These are phyloP conservation scores for Lasiodiplodia citricola DNA, from an alignment of 2,329 filamentous ascomycete genomes.

Conservation along the genomic window DNA sequence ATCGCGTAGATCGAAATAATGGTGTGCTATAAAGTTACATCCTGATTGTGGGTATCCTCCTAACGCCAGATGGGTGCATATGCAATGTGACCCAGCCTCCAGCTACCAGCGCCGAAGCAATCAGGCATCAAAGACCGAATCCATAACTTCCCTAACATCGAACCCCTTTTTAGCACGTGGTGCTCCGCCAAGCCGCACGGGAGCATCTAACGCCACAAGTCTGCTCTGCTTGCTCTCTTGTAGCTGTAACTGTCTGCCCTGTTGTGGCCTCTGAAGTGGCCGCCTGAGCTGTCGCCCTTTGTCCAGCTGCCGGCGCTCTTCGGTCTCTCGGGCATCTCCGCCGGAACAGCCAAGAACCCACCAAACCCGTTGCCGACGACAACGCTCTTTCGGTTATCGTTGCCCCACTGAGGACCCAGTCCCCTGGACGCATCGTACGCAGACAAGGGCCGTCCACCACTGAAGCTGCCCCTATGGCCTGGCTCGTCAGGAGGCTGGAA, in stretches of 20 bases:
- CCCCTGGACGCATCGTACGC: slow-evolving; percentile 53
- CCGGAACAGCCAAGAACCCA: slow-evolving; percentile 68
- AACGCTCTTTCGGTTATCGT: slow-evolving; percentile 64
- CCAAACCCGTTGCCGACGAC: slow-evolving; percentile 72
- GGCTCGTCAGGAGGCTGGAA: slow-evolving; percentile 58
- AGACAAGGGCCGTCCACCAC: slow-evolving; percentile 51
- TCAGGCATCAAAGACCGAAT: slow-evolving; percentile 4
- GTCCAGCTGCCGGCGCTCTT: slow-evolving; percentile 39
- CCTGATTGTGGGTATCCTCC: slow-evolving; percentile 26
- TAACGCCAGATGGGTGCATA: slow-evolving; percentile 25
- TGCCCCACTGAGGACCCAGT: slow-evolving; percentile 62
- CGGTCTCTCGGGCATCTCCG: slow-evolving; percentile 39
- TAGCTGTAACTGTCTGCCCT: slow-evolving; percentile 8
- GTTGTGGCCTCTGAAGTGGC: background rate
- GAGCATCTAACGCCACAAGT: slow-evolving; percentile 24
- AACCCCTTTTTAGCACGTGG: background rate
- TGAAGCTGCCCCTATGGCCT: slow-evolving; percentile 45
- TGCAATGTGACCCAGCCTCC: slow-evolving; percentile 22
- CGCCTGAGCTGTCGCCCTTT: background rate
- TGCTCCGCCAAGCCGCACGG: background rate
- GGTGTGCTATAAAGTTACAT: slow-evolving; percentile 16
- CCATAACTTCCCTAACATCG: background rate
- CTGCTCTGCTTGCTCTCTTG: slow-evolving; percentile 24
- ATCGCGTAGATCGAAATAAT: background rate
- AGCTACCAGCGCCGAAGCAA: slow-evolving; percentile 27